These are phyloP conservation scores for Bassia scoparia DNA, from an alignment of 148 eudicot genomes.

Conservation along the genomic window DNA sequence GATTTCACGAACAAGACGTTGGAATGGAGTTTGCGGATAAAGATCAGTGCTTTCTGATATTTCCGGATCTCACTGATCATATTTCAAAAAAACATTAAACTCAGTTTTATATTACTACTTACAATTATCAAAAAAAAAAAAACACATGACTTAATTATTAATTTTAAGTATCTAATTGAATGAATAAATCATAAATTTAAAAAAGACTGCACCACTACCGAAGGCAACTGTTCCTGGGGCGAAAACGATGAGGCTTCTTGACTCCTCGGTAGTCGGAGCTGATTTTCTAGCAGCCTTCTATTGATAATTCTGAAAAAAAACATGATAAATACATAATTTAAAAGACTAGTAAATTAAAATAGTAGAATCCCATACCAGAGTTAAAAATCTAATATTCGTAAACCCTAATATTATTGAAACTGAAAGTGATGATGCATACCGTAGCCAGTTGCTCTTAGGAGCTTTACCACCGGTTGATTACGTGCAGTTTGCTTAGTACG, in stretches of 20 bases:
- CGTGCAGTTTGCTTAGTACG: constrained; percentile 41
- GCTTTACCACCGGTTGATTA: constrained; percentile 37
- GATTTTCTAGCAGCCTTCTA: constrained; percentile 58
- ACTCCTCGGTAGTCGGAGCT: constrained; percentile 64
- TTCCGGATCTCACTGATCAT: constrained; percentile 63
- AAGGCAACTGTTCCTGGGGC: constrained; percentile 71
- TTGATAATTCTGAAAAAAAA: too few species aligned
- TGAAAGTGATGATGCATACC: background rate
- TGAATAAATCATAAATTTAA: too few species aligned
- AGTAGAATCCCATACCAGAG: too few species aligned
- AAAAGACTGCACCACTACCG: constrained; percentile 30
- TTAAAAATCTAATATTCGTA: too few species aligned
- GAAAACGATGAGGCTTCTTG: constrained; percentile 69
- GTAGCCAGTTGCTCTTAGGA: constrained; percentile 31
- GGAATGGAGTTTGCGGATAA: constrained; percentile 66
- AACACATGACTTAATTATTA: too few species aligned
- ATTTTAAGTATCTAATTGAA: too few species aligned
- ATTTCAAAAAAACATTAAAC: background rate
- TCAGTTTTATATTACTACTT: too few species aligned
- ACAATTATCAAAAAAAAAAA: background rate
- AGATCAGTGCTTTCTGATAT: constrained; percentile 71
- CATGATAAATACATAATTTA: too few species aligned
- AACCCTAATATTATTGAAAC: background rate
- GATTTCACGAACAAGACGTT: constrained; percentile 63
- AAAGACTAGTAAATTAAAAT: too few species aligned